Evolutionary conservation across 2,329 filamentous ascomycete genomes (phyloP).

Genomic region (Kalaharituber pfeilii): DNA sequence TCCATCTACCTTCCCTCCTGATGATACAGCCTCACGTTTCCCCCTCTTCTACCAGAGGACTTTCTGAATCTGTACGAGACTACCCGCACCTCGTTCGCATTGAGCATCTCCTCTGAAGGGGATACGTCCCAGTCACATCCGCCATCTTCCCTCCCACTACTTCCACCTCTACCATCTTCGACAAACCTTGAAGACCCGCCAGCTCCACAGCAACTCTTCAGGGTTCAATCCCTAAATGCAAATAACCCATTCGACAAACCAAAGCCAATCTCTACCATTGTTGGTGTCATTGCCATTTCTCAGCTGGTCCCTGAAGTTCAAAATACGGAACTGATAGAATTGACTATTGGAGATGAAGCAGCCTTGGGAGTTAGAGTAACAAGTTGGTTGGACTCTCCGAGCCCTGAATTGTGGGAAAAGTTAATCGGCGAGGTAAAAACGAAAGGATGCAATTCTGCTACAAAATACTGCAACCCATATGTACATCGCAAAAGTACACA

Average conservation of each 20-base stretch:
- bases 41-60: neutral
- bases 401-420: constrained; percentile 26
- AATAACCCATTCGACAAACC: constrained; percentile 36
- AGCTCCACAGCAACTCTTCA: constrained; percentile 29
- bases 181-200: constrained; percentile 55
- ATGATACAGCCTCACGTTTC: neutral
- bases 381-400: constrained; percentile 50
- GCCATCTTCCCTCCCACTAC: constrained; percentile 21
- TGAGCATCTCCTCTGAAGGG: neutral
- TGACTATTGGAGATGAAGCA: constrained; percentile 73
- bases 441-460: constrained; percentile 57
- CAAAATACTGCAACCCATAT: constrained; percentile 61
- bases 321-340: constrained; percentile 50
- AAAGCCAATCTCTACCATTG: constrained; percentile 60
- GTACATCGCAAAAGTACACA: constrained; percentile 64
- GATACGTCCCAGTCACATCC: neutral
- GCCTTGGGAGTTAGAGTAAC: constrained; percentile 62
- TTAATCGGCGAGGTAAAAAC: constrained; percentile 21
- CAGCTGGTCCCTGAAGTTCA: constrained; percentile 31
- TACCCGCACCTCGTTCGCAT: neutral
- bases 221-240: constrained; percentile 33
- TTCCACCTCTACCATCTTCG: constrained; percentile 33
- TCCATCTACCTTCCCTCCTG: neutral
- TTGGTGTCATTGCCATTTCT: constrained; percentile 55
- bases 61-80: neutral